These are phyloP conservation scores for Aspergillus tamarii DNA, from an alignment of 2,329 filamentous ascomycete genomes.

Conservation along the genomic window DNA sequence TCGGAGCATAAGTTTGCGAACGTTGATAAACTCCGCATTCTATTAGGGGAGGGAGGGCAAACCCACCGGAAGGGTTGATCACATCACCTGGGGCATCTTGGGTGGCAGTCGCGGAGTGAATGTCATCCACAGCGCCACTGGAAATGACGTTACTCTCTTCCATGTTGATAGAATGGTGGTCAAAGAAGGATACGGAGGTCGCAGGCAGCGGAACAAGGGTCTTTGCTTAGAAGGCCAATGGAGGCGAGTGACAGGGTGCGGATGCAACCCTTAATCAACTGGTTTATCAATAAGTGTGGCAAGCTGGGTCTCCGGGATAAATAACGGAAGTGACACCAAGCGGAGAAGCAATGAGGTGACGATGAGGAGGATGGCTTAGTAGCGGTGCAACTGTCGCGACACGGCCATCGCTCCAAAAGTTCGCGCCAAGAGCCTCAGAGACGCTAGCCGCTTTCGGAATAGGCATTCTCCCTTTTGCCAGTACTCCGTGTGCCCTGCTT, in stretches of 20 bases:
- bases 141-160: slow-evolving; percentile 38
- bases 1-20: slow-evolving; percentile 28
- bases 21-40: slow-evolving; percentile 15
- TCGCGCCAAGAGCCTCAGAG: slow-evolving; percentile 35
- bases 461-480: not conserved
- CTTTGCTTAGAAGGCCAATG: slow-evolving; percentile 19
- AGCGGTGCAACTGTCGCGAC: slow-evolving; percentile 34
- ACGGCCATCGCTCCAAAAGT: slow-evolving; percentile 38
- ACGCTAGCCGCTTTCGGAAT: slow-evolving; percentile 8
- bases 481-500: no score
- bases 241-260: slow-evolving; percentile 14
- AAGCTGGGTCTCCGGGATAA: slow-evolving; percentile 7
- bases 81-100: slow-evolving; percentile 36
- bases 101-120: slow-evolving; percentile 26
- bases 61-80: slow-evolving; percentile 38
- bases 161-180: slow-evolving; percentile 35
- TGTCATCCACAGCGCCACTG: slow-evolving; percentile 33
- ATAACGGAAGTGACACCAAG: slow-evolving; percentile 9
- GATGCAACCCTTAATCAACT: slow-evolving; percentile 10
- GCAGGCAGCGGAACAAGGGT: slow-evolving; percentile 36
- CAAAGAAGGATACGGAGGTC: slow-evolving; percentile 31
- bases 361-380: slow-evolving; percentile 25
- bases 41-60: slow-evolving; percentile 18
- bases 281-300: slow-evolving; percentile 6
- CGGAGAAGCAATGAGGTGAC: slow-evolving; percentile 15